Evolutionary conservation across 208 protist species (phyloP).

Genomic region (Wallacemonas collosoma): DNA sequence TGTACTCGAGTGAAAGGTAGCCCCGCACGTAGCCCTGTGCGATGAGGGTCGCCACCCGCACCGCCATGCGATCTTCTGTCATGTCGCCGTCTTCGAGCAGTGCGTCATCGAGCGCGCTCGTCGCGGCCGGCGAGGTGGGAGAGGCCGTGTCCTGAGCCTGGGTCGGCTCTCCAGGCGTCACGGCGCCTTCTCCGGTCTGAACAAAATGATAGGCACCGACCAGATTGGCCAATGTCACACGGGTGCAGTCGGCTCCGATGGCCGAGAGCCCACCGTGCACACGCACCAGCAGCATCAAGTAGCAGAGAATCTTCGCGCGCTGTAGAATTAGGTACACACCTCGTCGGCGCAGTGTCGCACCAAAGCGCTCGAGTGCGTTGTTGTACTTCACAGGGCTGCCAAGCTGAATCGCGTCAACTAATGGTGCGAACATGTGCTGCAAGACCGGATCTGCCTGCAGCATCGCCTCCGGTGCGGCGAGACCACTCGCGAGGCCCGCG

Average conservation of each 20-base stretch:
- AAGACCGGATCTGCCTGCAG: slow-evolving; percentile 45
- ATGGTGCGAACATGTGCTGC: slow-evolving; percentile 43
- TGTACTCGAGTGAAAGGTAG: slow-evolving; percentile 85
- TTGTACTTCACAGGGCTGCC: slow-evolving; percentile 57
- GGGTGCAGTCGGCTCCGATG: slow-evolving; percentile 67
- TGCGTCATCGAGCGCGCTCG: neutral
- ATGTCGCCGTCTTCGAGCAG: slow-evolving; percentile 30
- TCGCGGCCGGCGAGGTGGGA: neutral
- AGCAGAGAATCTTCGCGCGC: slow-evolving; percentile 63
- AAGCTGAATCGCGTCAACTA: slow-evolving; percentile 47
- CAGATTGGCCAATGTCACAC: slow-evolving; percentile 59
- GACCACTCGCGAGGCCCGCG: slow-evolving; percentile 55
- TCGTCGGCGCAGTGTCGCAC: slow-evolving; percentile 48
- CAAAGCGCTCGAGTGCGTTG: slow-evolving; percentile 45
- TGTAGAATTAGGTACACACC: slow-evolving; percentile 77
- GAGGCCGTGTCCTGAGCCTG: neutral
- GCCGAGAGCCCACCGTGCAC: slow-evolving; percentile 52
- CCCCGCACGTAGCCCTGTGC: slow-evolving; percentile 65
- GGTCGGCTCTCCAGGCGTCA: neutral
- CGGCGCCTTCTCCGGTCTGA: slow-evolving; percentile 17
- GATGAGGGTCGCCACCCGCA: slow-evolving; percentile 76
- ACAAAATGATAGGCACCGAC: slow-evolving; percentile 52
- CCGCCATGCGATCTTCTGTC: slow-evolving; percentile 66
- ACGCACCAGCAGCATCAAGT: slow-evolving; percentile 61
- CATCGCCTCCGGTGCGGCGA: slow-evolving; percentile 47